Evolutionary conservation across 2,329 filamentous ascomycete species (phyloP).

Genomic region (Fusarium sulawesiense): DNA sequence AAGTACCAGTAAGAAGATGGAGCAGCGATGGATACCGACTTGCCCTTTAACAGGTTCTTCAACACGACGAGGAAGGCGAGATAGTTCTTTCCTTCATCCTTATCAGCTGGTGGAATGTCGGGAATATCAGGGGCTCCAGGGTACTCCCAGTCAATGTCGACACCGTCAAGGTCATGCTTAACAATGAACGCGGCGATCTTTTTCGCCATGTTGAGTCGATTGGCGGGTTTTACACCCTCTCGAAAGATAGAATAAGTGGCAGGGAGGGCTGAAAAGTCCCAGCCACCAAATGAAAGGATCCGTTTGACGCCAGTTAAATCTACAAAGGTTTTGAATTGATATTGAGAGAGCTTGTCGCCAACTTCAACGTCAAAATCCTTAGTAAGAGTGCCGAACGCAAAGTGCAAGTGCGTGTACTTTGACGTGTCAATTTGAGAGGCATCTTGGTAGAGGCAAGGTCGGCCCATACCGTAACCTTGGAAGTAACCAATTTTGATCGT

Average conservation of each 20-base stretch:
- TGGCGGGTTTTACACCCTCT: conserved; percentile 34
- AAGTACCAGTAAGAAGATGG: conserved; percentile 31
- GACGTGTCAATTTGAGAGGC: conserved; percentile 40
- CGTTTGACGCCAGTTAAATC: conserved; percentile 21
- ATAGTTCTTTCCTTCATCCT: conserved; percentile 23
- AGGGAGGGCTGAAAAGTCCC: conserved; percentile 35
- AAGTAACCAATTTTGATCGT: conserved; percentile 1
- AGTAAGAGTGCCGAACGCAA: conserved; percentile 41
- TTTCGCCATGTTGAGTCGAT: conserved; percentile 50
- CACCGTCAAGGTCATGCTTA: conserved; percentile 50
- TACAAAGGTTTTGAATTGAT: conserved; percentile 49
- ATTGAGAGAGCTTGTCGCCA: not conserved
- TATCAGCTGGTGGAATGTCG: conserved; percentile 15
- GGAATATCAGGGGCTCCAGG: conserved; percentile 41
- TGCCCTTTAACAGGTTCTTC: not conserved
- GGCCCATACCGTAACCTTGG: conserved; percentile 1
- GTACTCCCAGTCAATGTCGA: conserved; percentile 59
- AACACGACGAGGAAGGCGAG: conserved; percentile 6
- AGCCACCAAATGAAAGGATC: conserved; percentile 47
- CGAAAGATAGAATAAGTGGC: not conserved
- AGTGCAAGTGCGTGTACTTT: conserved; percentile 41
- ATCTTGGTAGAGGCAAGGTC: conserved; percentile 35
- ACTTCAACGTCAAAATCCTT: conserved; percentile 20
- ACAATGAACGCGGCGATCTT: conserved; percentile 53
- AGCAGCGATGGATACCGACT: conserved; percentile 27